Conservation (phyloP, 768 basidiomycete species). For the Xerocomellus intermedius region DNA sequence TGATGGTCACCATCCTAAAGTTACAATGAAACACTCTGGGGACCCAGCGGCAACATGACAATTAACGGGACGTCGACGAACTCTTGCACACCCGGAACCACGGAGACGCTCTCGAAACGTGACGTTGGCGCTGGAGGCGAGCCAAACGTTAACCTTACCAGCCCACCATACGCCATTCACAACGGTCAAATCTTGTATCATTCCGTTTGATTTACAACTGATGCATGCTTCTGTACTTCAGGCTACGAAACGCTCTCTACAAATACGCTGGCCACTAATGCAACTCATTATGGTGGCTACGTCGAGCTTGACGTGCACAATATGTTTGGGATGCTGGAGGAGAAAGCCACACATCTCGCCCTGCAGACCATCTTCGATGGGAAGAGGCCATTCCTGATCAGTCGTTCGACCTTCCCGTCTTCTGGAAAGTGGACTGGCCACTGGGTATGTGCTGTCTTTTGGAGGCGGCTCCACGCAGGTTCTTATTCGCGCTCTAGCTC, state of each 20-base stretch:
- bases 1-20: constrained; percentile 31
- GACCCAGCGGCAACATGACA: constrained; percentile 73
- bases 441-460: constrained; percentile 44
- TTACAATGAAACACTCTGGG: constrained; percentile 60
- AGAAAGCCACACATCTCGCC: constrained; percentile 61
- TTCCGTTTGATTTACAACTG: neutral
- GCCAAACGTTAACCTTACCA: constrained; percentile 48
- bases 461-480: neutral
- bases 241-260: constrained; percentile 51
- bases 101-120: constrained; percentile 34
- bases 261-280: constrained; percentile 66
- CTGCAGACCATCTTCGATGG: constrained; percentile 52
- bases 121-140: constrained; percentile 52
- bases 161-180: constrained; percentile 68
- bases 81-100: constrained; percentile 24
- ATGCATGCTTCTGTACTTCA: constrained; percentile 18
- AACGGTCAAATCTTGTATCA: constrained; percentile 46
- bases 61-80: constrained; percentile 65
- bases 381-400: constrained; percentile 69
- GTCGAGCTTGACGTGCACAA: constrained; percentile 70
- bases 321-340: constrained; percentile 71
- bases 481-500: constrained; percentile 39
- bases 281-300: constrained; percentile 62
- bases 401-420: constrained; percentile 67
- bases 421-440: constrained; percentile 71